Evolutionary conservation across 2,329 filamentous ascomycete species (phyloP), one percentile per base, ranked within the genome.

Genomic region (Capronia coronata): DNA sequence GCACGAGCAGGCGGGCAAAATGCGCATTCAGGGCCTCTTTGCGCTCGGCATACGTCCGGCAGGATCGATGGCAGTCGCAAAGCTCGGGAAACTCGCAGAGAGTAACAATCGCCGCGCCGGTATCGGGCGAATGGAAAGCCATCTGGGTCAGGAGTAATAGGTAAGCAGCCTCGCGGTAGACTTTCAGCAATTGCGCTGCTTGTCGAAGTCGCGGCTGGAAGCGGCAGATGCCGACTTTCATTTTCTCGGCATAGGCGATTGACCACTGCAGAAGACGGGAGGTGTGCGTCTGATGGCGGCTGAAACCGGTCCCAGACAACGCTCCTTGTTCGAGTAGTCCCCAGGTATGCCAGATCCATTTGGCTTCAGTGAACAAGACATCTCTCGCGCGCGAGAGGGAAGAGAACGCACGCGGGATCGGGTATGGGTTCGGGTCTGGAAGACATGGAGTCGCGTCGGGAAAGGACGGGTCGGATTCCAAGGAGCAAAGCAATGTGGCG

Each of bases 271-370:
- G 39, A 11, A 59, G 43, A n/a, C 58, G 54, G 13, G 44, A 45
- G 23, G 59, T 57, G 45, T 61, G 58, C 1, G 46, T 48, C 10
- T 59, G 57, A 27, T 59, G 58, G 3, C 51, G 45, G 5, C 44
- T 29, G 30, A 56, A 58, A 3, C 54, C 51, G 10, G 37, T 30
- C 2, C 51, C 54, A 7, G 45, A 38, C 21, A 55, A 41, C 11
- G 42, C 19, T 18, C 56, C 56, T 21, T 50, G 44, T 37, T 55
- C 52, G 10, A 58, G 46, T 4, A 55, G 49, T 11, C 43, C 35
- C 55, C 57, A 58, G 10, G 55, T 53, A 42, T 56, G 51, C 55
- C 56, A 58, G 32, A 60, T 59, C 56, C 54, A 61, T 38, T 51
- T 51, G 2, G 49, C 48, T 34, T 60, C 57, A 10, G 57, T 59